phyloP scores from a whole-genome alignment of 768 basidiomycete species.

The Boletus vinaceobasis region DNA sequence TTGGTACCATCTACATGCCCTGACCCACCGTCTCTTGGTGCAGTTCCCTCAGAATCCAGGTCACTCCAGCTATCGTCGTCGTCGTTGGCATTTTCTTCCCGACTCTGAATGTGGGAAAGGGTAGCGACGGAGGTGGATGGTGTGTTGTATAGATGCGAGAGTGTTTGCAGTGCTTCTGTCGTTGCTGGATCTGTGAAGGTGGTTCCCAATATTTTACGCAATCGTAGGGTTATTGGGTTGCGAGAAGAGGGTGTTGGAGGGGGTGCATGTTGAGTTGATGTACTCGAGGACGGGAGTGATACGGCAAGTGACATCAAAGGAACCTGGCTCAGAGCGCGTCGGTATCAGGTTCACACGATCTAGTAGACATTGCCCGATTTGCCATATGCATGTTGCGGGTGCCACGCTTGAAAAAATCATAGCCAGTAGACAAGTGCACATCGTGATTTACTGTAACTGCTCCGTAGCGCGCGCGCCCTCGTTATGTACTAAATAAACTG shows the following conservation, averaged over 20 bases:
- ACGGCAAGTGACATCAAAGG: conserved; percentile 15
- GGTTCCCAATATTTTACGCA: conserved; percentile 88
- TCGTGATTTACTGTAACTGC: too few species aligned
- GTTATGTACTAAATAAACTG: too few species aligned
- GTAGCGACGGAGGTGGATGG: conserved; percentile 19
- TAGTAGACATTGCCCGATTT: too few species aligned
- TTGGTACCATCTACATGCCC: conserved; percentile 38
- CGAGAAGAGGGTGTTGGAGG: conserved; percentile 26
- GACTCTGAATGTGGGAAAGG: not conserved
- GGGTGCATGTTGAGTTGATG: conserved; percentile 10
- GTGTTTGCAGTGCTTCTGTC: conserved; percentile 74
- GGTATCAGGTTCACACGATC: too few species aligned
- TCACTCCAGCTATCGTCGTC: conserved; percentile 31
- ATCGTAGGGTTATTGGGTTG: conserved; percentile 77
- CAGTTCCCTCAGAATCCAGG: conserved; percentile 9
- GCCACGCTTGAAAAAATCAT: too few species aligned
- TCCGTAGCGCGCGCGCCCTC: too few species aligned
- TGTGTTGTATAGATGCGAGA: conserved; percentile 71
- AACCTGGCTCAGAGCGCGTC: too few species aligned
- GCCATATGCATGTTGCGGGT: too few species aligned
- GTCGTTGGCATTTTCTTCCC: too few species aligned
- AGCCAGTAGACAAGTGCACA: too few species aligned
- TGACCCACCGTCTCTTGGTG: conserved; percentile 10
- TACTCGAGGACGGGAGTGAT: not conserved
- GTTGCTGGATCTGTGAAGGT: conserved; percentile 77